Evolutionary conservation across 768 basidiomycete genomes (phyloP).

Genomic region (Ramaria rubella): DNA sequence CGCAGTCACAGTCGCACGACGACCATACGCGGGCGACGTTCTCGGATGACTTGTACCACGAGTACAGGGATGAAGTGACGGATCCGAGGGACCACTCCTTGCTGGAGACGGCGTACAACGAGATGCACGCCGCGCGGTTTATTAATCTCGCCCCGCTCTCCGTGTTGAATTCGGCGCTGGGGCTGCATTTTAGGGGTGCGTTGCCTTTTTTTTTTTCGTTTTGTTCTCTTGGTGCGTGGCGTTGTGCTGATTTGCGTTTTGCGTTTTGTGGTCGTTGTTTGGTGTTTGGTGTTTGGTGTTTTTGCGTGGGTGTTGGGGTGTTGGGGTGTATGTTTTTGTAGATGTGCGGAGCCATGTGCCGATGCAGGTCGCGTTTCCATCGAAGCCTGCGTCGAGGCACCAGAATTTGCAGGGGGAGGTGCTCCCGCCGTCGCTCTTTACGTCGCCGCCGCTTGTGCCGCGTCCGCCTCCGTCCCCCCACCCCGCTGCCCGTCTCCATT

Average conservation of each 20-base stretch:
- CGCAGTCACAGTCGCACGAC: background rate
- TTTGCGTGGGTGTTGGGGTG: too few relatives aligned
- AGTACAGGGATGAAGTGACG: slow-evolving; percentile 21
- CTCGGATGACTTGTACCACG: slow-evolving; percentile 2
- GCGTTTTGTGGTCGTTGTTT: too few relatives aligned
- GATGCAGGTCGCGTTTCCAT: slow-evolving; percentile 51
- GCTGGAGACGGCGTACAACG: slow-evolving; percentile 56
- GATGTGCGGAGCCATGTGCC: slow-evolving; percentile 66
- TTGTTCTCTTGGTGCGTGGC: background rate
- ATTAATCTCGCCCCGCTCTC: slow-evolving; percentile 63
- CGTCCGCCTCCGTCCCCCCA: background rate
- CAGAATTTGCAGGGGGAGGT: background rate
- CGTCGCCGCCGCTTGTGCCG: background rate
- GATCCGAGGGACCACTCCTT: slow-evolving; percentile 66
- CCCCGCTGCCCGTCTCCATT: background rate
- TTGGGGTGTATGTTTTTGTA: too few relatives aligned
- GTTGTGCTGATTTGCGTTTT: background rate
- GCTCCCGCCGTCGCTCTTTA: background rate
- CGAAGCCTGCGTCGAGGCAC: slow-evolving; percentile 27
- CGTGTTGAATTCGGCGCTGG: slow-evolving; percentile 49
- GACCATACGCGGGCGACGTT: background rate
- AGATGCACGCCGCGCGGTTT: slow-evolving; percentile 62
- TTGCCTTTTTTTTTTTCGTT: slow-evolving; percentile 10
- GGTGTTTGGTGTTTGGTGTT: background rate
- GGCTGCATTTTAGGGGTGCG: slow-evolving; percentile 57